Conservation (phyloP, 331 rosid genomes). For the Pyracantha coccinea region DNA sequence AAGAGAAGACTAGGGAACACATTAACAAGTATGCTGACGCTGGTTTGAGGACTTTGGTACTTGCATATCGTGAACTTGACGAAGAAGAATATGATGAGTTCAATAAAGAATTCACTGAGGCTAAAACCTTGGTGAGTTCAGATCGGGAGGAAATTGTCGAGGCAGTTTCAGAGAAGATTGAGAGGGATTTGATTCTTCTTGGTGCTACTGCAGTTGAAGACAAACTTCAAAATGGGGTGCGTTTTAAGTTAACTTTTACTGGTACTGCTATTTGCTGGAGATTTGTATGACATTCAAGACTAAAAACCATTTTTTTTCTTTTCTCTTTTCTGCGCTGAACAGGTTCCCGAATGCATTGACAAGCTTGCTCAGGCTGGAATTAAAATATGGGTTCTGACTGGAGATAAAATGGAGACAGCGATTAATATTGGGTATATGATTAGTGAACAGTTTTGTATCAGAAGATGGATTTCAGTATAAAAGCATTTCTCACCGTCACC, state of each 20-base stretch:
- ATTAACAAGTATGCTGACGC: slow-evolving; percentile 83
- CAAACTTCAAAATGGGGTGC: slow-evolving; percentile 76
- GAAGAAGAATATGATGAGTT: slow-evolving; percentile 62
- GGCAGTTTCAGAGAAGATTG: slow-evolving; percentile 52
- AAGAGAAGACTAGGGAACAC: slow-evolving; percentile 64
- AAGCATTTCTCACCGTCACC: slow-evolving; percentile 15
- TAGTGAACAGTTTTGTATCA: background rate
- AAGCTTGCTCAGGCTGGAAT: slow-evolving; percentile 99
- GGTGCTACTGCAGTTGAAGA: slow-evolving; percentile 55
- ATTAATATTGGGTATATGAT: slow-evolving; percentile 82
- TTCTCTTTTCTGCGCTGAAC: background rate
- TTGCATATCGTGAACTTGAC: slow-evolving; percentile 65
- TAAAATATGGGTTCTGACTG: slow-evolving; percentile 97
- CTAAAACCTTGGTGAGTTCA: slow-evolving; percentile 73
- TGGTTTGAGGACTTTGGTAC: slow-evolving; percentile 89
- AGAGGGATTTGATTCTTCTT: slow-evolving; percentile 86
- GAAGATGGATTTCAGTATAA: background rate
- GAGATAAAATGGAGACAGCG: slow-evolving; percentile 99
- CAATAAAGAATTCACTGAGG: slow-evolving; percentile 50
- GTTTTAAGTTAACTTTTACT: slow-evolving; percentile 13
- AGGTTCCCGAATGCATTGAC: slow-evolving; percentile 99
- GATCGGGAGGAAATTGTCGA: slow-evolving; percentile 70
- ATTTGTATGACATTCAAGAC: background rate
- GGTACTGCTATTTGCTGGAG: background rate
- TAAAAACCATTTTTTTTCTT: background rate